A percentile compares a stretch with the other conserved stretches of the same genome.
Evolutionary conservation across 2,329 filamentous ascomycete species (phyloP).

Genomic region (Aspergillus phoenicis): DNA sequence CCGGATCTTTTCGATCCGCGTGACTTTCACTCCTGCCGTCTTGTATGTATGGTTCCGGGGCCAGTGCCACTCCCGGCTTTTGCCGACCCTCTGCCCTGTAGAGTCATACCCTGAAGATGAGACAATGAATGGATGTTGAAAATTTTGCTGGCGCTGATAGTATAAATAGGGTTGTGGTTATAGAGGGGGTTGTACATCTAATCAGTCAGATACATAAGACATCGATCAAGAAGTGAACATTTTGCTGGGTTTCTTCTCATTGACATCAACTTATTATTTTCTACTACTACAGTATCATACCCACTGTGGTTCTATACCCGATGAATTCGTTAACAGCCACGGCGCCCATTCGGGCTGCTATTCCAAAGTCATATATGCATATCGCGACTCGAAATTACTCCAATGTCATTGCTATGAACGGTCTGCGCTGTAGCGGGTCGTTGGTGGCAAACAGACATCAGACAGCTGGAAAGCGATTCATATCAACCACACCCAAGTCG

Average conservation of each 20-base stretch:
- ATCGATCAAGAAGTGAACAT: background rate
- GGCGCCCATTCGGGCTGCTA: constrained; percentile 31
- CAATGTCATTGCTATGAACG: constrained; percentile 25
- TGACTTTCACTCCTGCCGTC: constrained; percentile 5
- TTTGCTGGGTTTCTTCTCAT: background rate
- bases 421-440: constrained; percentile 25
- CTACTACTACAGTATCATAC: background rate
- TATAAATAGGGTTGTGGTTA: background rate
- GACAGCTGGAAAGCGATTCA: constrained; percentile 31
- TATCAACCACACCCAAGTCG: constrained; percentile 41
- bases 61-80: constrained; percentile 21
- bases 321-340: constrained; percentile 36
- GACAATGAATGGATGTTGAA: background rate
- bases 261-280: background rate
- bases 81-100: constrained; percentile 13
- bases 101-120: background rate
- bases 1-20: constrained; percentile 2
- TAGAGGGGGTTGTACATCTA: background rate
- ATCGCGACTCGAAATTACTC: constrained; percentile 30
- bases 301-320: constrained; percentile 5
- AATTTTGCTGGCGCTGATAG: background rate
- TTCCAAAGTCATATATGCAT: constrained; percentile 30
- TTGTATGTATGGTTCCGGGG: constrained; percentile 3
- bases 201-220: background rate
- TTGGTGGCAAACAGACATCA: constrained; percentile 22